phyloP scores from a whole-genome alignment of 1,284 basidiomycete genomes.

The Mycena citricolor region DNA sequence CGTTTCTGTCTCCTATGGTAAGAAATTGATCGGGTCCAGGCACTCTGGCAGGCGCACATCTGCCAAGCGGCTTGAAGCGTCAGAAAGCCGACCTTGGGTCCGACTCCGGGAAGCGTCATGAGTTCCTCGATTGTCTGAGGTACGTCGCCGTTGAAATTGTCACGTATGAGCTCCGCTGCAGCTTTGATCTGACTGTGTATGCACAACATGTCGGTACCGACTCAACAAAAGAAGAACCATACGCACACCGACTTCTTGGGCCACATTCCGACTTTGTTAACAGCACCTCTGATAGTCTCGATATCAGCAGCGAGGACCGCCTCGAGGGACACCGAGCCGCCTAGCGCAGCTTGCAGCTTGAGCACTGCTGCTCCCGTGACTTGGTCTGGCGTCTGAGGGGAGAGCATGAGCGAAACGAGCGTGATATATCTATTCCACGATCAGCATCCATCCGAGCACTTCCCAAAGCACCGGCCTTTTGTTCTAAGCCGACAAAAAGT shows the following conservation, averaged over 20 bases:
- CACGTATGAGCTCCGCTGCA: slow-evolving; percentile 64
- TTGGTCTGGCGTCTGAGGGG: slow-evolving; percentile 93
- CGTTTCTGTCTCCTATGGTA: slow-evolving; percentile 53
- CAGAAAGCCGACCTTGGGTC: slow-evolving; percentile 92
- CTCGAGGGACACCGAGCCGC: slow-evolving; percentile 78
- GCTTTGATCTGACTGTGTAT: slow-evolving; percentile 67
- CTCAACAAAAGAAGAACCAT: not conserved
- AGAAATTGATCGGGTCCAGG: not conserved
- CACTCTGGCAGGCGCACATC: slow-evolving; percentile 48
- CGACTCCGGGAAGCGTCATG: slow-evolving; percentile 82
- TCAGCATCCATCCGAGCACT: slow-evolving; percentile 1
- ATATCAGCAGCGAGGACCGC: slow-evolving; percentile 68
- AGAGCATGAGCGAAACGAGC: slow-evolving; percentile 92
- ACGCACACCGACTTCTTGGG: slow-evolving; percentile 77
- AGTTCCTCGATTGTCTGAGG: slow-evolving; percentile 86
- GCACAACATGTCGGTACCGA: not conserved
- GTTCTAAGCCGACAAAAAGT: not conserved
- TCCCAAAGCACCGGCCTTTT: too few species aligned
- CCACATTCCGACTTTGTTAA: slow-evolving; percentile 94
- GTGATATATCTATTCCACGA: slow-evolving; percentile 77
- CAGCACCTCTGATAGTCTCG: slow-evolving; percentile 65
- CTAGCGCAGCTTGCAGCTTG: slow-evolving; percentile 73
- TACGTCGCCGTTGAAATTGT: slow-evolving; percentile 77
- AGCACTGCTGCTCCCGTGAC: slow-evolving; percentile 83
- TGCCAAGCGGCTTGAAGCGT: slow-evolving; percentile 85